Evolutionary conservation across 1,139 yeast species (phyloP).

Genomic region (Geotrichum carabidarum): DNA sequence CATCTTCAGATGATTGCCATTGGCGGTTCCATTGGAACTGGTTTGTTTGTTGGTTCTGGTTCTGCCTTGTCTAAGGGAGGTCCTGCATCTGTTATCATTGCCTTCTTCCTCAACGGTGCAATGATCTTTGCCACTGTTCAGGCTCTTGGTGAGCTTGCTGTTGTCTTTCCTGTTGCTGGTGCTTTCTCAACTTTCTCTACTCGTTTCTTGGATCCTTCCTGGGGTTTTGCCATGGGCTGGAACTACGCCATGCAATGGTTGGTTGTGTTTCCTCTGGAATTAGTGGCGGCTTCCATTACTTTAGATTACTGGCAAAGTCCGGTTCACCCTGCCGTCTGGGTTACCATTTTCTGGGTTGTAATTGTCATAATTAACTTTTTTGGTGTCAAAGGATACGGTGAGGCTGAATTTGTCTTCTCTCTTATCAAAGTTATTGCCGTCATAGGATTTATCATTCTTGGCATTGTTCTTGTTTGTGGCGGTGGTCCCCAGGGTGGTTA

Average conservation of each 20-base stretch:
- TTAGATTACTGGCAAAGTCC: conserved; percentile 56
- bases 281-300: conserved; percentile 71
- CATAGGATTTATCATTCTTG: conserved; percentile 56
- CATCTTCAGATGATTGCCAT: conserved; percentile 81
- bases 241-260: conserved; percentile 76
- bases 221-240: conserved; percentile 81
- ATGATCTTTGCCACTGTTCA: conserved; percentile 51
- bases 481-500: conserved; percentile 58
- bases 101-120: conserved; percentile 44
- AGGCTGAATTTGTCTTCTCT: conserved; percentile 62
- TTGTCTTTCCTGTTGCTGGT: conserved; percentile 58
- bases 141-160: conserved; percentile 58
- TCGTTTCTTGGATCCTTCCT: conserved; percentile 57
- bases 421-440: conserved; percentile 57
- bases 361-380: conserved; percentile 56
- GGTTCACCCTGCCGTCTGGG: conserved; percentile 63
- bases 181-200: conserved; percentile 53
- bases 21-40: conserved; percentile 83
- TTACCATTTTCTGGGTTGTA: conserved; percentile 56
- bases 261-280: conserved; percentile 65
- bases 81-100: conserved; percentile 60
- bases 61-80: conserved; percentile 54
- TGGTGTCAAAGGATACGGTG: conserved; percentile 72
- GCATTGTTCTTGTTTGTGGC: conserved; percentile 55
- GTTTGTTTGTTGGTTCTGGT: conserved; percentile 65